phyloP scores from a whole-genome alignment of 805 yeast genomes.

The Jamesozyma rosinii region DNA sequence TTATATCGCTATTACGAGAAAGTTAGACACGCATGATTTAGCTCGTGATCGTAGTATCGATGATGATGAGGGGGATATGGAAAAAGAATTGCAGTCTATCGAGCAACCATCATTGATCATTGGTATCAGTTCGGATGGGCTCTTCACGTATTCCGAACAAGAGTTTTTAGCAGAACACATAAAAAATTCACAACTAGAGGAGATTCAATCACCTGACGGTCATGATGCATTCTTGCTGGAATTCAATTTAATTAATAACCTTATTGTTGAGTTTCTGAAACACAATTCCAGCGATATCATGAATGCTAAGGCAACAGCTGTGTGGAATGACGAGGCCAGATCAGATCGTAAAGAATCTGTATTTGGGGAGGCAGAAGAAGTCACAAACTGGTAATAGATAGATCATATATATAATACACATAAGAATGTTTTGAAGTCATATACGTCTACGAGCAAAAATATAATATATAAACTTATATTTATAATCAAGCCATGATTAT shows the following conservation, averaged over 20 bases:
- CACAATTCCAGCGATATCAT: slow-evolving; percentile 51
- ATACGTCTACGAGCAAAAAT: too few relatives aligned
- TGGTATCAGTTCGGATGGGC: slow-evolving; percentile 86
- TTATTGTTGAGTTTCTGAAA: slow-evolving; percentile 58
- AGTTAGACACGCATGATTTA: slow-evolving; percentile 90
- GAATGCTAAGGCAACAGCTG: slow-evolving; percentile 29
- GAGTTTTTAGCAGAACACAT: slow-evolving; percentile 68
- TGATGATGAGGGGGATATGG: slow-evolving; percentile 27
- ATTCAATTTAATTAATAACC: slow-evolving; percentile 67
- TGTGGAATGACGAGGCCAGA: slow-evolving; percentile 36
- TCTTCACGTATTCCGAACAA: slow-evolving; percentile 88
- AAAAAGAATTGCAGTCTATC: slow-evolving; percentile 48
- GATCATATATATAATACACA: background rate
- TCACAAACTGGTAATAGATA: slow-evolving; percentile 70
- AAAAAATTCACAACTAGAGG: slow-evolving; percentile 57
- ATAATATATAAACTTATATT: too few relatives aligned
- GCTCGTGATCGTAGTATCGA: slow-evolving; percentile 56
- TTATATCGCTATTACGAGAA: slow-evolving; percentile 86
- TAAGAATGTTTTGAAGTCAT: too few relatives aligned
- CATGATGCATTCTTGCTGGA: slow-evolving; percentile 94
- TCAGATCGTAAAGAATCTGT: slow-evolving; percentile 48
- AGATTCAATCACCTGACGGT: slow-evolving; percentile 87
- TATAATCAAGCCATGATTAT: too few relatives aligned
- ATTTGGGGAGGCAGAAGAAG: slow-evolving; percentile 91
- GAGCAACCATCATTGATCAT: slow-evolving; percentile 72